phyloP scores from a whole-genome alignment of 140 eudicot genomes.

The Senecio squalidus region DNA sequence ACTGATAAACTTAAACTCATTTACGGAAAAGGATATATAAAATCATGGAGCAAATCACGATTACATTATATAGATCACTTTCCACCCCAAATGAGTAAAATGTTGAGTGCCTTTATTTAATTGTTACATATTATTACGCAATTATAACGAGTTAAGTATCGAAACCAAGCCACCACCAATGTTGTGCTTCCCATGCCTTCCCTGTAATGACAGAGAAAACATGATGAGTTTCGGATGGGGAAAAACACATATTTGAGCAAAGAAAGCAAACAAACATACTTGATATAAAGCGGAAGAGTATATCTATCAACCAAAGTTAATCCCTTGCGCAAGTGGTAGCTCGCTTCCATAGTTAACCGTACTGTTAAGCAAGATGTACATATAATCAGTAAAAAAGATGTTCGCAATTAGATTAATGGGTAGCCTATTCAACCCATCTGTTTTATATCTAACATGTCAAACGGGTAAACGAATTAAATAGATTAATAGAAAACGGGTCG shows the following conservation, averaged over 20 bases:
- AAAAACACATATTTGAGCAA: not conserved
- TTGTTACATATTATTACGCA: not conserved
- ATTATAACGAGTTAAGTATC: conserved; percentile 4
- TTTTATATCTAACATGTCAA: not conserved
- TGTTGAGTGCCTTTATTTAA: conserved; percentile 7
- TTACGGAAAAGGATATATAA: not conserved
- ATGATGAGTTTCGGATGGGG: not conserved
- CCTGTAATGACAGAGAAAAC: not conserved
- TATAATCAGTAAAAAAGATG: not conserved
- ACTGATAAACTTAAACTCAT: no score
- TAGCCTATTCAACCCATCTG: no score
- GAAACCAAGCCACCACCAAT: conserved; percentile 5
- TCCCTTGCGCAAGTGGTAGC: conserved; percentile 93
- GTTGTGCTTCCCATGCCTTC: conserved; percentile 2
- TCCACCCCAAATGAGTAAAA: conserved; percentile 2
- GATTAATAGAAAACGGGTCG: no score
- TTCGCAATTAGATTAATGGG: no score
- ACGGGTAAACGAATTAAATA: not conserved
- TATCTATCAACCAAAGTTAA: conserved; percentile 57
- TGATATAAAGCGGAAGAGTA: not conserved
- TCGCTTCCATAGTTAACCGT: conserved; percentile 89
- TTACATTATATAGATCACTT: not conserved
- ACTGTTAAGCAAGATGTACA: conserved; percentile 29
- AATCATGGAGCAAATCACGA: not conserved
- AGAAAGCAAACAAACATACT: conserved; percentile 8